These are phyloP conservation scores for Tanozyma kutaoensis DNA, from an alignment of 805 yeast genomes.

Conservation along the genomic window DNA sequence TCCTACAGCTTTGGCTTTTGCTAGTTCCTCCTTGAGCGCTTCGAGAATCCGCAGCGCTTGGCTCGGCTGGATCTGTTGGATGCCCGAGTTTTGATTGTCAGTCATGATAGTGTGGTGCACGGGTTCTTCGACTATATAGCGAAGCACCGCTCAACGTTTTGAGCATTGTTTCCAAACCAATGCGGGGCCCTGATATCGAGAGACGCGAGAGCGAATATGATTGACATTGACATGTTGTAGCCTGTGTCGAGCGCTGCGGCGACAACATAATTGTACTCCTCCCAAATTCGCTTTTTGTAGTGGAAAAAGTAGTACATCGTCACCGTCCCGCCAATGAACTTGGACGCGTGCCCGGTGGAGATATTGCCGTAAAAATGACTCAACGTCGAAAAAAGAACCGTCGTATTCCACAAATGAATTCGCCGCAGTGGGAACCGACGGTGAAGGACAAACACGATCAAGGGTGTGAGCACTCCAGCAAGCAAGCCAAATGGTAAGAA, in stretches of 20 bases:
- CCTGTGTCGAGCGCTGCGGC: slow-evolving; percentile 44
- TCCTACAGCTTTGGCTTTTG: slow-evolving; percentile 51
- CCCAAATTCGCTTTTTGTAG: slow-evolving; percentile 26
- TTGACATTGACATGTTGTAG: slow-evolving; percentile 27
- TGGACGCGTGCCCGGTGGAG: slow-evolving; percentile 35
- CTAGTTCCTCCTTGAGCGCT: slow-evolving; percentile 45
- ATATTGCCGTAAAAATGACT: slow-evolving; percentile 35
- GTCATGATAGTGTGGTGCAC: slow-evolving; percentile 1
- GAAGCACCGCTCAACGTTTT: slow-evolving; percentile 33
- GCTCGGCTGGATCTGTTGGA: slow-evolving; percentile 25
- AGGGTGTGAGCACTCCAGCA: slow-evolving; percentile 25
- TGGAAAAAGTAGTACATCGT: slow-evolving; percentile 32
- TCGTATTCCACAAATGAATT: slow-evolving; percentile 29
- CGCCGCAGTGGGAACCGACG: slow-evolving; percentile 10
- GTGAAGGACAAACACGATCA: slow-evolving; percentile 16
- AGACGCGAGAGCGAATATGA: slow-evolving; percentile 23
- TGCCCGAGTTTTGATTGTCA: slow-evolving; percentile 3
- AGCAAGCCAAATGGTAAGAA: slow-evolving; percentile 31
- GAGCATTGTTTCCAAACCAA: slow-evolving; percentile 38
- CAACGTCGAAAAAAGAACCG: slow-evolving; percentile 35
- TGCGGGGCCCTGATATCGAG: slow-evolving; percentile 15
- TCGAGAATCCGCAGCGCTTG: slow-evolving; percentile 47
- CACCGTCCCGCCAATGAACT: slow-evolving; percentile 32
- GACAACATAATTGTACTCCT: slow-evolving; percentile 29
- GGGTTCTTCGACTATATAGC: slow-evolving; percentile 10